phyloP scores from a whole-genome alignment of 495 filamentous ascomycete species.

The Penicillium robsamsonii region DNA sequence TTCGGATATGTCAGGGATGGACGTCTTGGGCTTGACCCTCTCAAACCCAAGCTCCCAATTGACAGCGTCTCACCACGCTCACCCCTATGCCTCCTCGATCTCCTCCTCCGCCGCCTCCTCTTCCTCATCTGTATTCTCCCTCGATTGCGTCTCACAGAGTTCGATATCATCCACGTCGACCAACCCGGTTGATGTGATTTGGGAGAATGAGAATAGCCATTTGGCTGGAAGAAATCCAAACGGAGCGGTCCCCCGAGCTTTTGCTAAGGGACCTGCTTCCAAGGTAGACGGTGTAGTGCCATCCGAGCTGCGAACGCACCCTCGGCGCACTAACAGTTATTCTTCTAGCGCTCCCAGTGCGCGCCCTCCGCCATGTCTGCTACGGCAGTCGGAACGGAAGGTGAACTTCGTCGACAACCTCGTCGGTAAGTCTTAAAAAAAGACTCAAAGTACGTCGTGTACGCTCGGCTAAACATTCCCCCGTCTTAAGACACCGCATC shows the following conservation, averaged over 20 bases:
- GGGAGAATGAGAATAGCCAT: constrained; percentile 46
- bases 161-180: constrained; percentile 50
- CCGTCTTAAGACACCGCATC: constrained; percentile 80
- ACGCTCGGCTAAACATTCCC: constrained; percentile 26
- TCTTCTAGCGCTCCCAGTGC: constrained; percentile 50
- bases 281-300: constrained; percentile 52
- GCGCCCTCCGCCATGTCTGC: constrained; percentile 74
- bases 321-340: constrained; percentile 65
- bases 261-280: constrained; percentile 27
- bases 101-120: constrained; percentile 72
- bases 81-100: constrained; percentile 65
- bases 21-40: constrained; percentile 48
- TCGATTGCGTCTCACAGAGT: constrained; percentile 56
- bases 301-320: constrained; percentile 73
- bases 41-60: constrained; percentile 41
- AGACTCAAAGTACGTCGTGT: constrained; percentile 13
- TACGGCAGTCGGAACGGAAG: constrained; percentile 91
- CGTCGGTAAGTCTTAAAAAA: constrained; percentile 76
- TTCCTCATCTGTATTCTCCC: constrained; percentile 79
- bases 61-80: constrained; percentile 40
- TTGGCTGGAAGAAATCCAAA: constrained; percentile 24
- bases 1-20: constrained; percentile 50
- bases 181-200: constrained; percentile 47
- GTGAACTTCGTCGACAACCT: constrained; percentile 95
- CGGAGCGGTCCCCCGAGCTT: constrained; percentile 29